Evolutionary conservation across 495 filamentous ascomycete genomes (phyloP), one percentile per base, ranked within the genome.

Genomic region (Podospora fimiseda): DNA sequence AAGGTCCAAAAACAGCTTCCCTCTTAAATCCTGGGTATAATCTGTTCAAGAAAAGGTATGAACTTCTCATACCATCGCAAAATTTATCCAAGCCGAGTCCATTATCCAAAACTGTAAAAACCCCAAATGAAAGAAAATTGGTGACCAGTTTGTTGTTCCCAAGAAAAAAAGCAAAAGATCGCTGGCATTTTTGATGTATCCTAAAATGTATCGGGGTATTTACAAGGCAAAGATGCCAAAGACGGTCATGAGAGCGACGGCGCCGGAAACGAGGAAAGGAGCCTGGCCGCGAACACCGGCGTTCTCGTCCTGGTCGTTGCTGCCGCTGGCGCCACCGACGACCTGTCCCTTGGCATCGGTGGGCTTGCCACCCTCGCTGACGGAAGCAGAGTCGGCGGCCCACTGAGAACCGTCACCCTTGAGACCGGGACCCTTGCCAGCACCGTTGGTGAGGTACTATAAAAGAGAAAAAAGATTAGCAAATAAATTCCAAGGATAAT

Each of bases 341-440:
- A 82, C 83, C 16, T 73, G 27, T 5, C 27, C 27, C 6, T 5
- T 72, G 3, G 76, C 78, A 7, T 38, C 18, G 37, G 42, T 44
- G 19, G 38, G 14, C 23, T 51, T 37, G 37, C 27, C 39, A 16
- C 42, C 40, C 11, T 20, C 18, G 51, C 24, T 38, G 56, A 80
- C 83, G 42, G 73, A 67, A 24, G 70, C 70, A 37, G 51, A 36
- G 50, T 85, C 85, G 7, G 15, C 18, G 14, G 82, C 75, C 55
- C 82, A 77, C 74, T 91, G 87, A 49, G 84, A 88, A 48, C 90
- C 90, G 41, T 68, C 45, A 21, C 90, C 90, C 5, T 68, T 66
- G 52, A 95, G 86, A 55, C 90, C 90, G 2, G 77, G 76, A 14
- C 84, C 87, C 43, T 71, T 76, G 51, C 90, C 89, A 49, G 90